Evolutionary conservation across 2,329 filamentous ascomycete genomes (phyloP), one percentile per base, ranked within the genome.

Genomic region (Pseudocercospora pini-densiflorae): DNA sequence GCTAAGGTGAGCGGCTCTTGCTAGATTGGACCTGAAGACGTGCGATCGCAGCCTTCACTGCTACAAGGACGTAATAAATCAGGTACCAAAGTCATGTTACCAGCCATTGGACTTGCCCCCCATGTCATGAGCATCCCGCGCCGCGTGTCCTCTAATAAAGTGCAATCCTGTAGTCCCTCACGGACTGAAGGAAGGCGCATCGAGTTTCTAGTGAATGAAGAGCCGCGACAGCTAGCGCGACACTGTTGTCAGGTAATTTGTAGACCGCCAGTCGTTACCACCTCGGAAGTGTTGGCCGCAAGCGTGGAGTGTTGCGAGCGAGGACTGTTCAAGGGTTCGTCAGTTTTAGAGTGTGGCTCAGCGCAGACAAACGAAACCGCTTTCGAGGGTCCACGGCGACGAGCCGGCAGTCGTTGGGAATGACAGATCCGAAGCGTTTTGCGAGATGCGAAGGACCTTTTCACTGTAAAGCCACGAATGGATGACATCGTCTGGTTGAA

Each of bases 101-200:
- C 31, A 33, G 31, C 31, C 10, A 33, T 33, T 10, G 31, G 31
- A 33, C 29, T 31, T 31, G 29, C 29, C 29, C 29, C 24, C 33
- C 33, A 12, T 36, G 33, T 36, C 33, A 36, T 36, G 33, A 53
- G 19, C 23, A 53, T 53, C 21, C 49, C 49, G 23, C 49, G 49
- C 21, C 49, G 49, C 19, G 49, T 27, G 49, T 27, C 14, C 33
- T 31, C 29, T 31, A 31, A 31, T 31, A 31, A 31, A 31, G 29
- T 31, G 29, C 29, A 9, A 31, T 31, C 29, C 23, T 19, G 47
- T 7, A 12, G n/a, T 51, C 10, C 47, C 21, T 54, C 51, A 54
- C 51, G 51, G 51, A 31, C 51, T 54, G 51, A 54, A 54, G 49
- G 49, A 54, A 54, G 51, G 36, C 36, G 36, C 36, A 40, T 40